These are phyloP conservation scores for Amanita inopinata DNA, from an alignment of 768 basidiomycete species.

Conservation along the genomic window DNA sequence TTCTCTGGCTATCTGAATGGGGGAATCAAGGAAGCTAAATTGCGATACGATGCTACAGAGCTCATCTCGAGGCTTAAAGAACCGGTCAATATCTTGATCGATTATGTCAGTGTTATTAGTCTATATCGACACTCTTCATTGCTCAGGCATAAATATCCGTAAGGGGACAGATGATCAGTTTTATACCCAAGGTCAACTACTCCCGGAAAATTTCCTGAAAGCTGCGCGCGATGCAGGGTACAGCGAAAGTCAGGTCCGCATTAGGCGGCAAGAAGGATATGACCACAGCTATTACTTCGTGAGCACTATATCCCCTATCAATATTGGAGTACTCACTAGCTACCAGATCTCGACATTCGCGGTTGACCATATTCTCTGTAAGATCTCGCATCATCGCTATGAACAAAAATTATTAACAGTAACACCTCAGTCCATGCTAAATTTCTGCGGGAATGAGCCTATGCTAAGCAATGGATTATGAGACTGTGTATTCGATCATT, in stretches of 20 bases:
- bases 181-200: conserved; percentile 76
- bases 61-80: conserved; percentile 57
- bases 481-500: too few species aligned
- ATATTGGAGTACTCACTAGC: neutral
- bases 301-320: conserved; percentile 13
- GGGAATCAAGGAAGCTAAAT: conserved; percentile 66
- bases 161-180: conserved; percentile 83
- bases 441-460: conserved; percentile 60
- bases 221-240: conserved; percentile 69
- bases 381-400: conserved; percentile 21
- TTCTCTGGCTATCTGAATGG: conserved; percentile 78
- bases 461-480: too few species aligned
- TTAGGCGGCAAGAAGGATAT: conserved; percentile 75
- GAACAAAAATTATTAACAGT: conserved; percentile 9
- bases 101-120: conserved; percentile 50
- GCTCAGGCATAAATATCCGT: conserved; percentile 2
- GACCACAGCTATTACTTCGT: conserved; percentile 89
- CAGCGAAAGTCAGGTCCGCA: conserved; percentile 65
- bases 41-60: conserved; percentile 75
- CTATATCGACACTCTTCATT: neutral
- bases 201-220: conserved; percentile 81
- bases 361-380: conserved; percentile 83
- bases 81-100: conserved; percentile 72
- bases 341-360: conserved; percentile 81
- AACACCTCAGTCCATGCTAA: conserved; percentile 71